Conservation (phyloP, 257 asterid genomes). For the Paraleonurus japonicus region DNA sequence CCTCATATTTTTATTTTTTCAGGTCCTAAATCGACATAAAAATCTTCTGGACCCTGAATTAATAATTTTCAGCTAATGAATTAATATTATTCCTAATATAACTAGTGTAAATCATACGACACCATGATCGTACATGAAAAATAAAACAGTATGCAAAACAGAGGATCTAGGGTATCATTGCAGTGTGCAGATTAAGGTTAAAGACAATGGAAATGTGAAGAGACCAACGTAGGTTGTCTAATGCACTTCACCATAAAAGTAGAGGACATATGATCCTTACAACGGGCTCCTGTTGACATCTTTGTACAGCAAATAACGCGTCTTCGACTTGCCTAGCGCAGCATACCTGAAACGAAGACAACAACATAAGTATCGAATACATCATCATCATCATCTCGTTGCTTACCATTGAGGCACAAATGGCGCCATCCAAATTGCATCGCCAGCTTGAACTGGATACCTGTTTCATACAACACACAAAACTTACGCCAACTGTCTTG, state of each 20-base stretch:
- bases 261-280: not conserved
- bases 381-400: not conserved
- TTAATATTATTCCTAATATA: too few relatives aligned
- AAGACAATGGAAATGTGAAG: not conserved
- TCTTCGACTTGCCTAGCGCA: slow-evolving; percentile 77
- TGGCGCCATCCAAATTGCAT: slow-evolving; percentile 97
- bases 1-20: too few relatives aligned
- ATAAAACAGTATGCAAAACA: too few relatives aligned
- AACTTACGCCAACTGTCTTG: not conserved
- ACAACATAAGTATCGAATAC: not conserved
- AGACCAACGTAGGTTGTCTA: too few relatives aligned
- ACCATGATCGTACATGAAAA: too few relatives aligned
- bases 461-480: slow-evolving; percentile 39
- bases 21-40: too few relatives aligned
- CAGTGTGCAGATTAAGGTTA: too few relatives aligned
- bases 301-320: slow-evolving; percentile 87
- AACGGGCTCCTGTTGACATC: slow-evolving; percentile 87
- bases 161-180: too few relatives aligned
- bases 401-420: slow-evolving; percentile 97
- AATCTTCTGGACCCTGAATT: too few relatives aligned
- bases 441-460: slow-evolving; percentile 97
- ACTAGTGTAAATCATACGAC: too few relatives aligned
- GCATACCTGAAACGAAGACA: slow-evolving; percentile 66
- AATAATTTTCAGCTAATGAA: too few relatives aligned
- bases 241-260: too few relatives aligned